Evolutionary conservation across 441 rosid genomes (phyloP), one percentile per base, ranked within the genome.

Genomic region (Gossypium aridum): DNA sequence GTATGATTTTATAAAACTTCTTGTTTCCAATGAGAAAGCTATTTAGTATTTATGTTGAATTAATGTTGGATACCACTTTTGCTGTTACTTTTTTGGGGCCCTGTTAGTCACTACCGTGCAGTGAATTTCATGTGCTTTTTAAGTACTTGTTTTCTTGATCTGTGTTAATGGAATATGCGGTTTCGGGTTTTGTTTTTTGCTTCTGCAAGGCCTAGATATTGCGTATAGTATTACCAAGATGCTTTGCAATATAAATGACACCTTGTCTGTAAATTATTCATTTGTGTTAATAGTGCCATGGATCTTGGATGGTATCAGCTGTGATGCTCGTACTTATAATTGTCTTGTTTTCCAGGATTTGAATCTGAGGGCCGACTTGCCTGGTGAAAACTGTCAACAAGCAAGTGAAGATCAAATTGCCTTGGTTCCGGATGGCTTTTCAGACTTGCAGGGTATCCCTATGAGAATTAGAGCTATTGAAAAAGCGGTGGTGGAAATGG

Each of bases 401-500:
- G 76, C 74, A 54, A 71, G 75, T n/a, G 84, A 77, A 71, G 79
- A 82, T 69, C 78, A 64, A 69, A 56, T 53, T 59, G 57, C 79
- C 47, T 26, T 59, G 34, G 59, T 75, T 37, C 67, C 76, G 51
- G 79, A 80, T 25, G 81, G 83, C 47, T 51, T 82, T 80, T 71
- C 83, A 66, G 87, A 85, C 74, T 67, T 90, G 80, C 84, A 89
- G 77, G 85, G 83, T 79, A 60, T 93, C 81, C 81, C 81, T 17
- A 76, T 75, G 75, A 89, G 89, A 77, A 81, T 92, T 76, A 84
- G 79, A 81, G 87, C 90, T 76, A 85, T 96, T 10, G 94, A 89
- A 76, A 89, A 78, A 75, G 84, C 91, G 19, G 59, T 90, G 14
- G 75, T 78, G 76, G 88, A 90, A 78, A 89, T 77, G 80, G 93